Conservation (phyloP, 192 early-diverging fungal species). For the Lobosporangium transversale region DNA sequence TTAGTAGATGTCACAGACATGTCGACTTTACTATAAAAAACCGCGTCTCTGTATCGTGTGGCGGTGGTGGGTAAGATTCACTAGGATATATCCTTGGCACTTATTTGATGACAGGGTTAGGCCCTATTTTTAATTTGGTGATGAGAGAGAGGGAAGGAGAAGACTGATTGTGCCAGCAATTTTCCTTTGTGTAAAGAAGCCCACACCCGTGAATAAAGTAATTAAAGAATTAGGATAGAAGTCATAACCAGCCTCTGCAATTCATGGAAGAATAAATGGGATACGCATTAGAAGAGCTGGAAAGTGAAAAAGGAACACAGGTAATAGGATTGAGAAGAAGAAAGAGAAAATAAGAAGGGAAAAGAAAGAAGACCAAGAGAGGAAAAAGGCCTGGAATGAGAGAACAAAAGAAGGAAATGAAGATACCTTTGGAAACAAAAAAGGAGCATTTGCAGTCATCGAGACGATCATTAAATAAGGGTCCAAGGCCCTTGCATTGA, state of each 20-base stretch:
- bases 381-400: not conserved
- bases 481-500: no score
- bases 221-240: no score
- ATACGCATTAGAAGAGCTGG: not conserved
- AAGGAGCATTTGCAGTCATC: not conserved
- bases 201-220: no score
- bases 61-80: not conserved
- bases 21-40: not conserved
- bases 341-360: not conserved
- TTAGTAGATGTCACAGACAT: conserved; percentile 1
- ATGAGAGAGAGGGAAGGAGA: not conserved
- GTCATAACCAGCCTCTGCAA: no score
- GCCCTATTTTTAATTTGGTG: no score
- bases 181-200: no score
- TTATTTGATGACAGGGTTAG: no score
- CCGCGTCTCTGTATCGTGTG: not conserved
- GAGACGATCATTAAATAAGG: no score
- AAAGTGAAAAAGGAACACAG: not conserved
- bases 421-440: not conserved
- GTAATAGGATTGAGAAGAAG: not conserved
- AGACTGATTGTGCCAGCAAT: no score
- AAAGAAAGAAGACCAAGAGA: not conserved
- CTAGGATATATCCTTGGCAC: no score
- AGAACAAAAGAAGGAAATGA: conserved; percentile 3
- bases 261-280: not conserved